Percentiles rank a stretch among this genome's conserved stretches.
phyloP scores from a whole-genome alignment of 2,329 filamentous ascomycete species.

The Xylaria sp. region DNA sequence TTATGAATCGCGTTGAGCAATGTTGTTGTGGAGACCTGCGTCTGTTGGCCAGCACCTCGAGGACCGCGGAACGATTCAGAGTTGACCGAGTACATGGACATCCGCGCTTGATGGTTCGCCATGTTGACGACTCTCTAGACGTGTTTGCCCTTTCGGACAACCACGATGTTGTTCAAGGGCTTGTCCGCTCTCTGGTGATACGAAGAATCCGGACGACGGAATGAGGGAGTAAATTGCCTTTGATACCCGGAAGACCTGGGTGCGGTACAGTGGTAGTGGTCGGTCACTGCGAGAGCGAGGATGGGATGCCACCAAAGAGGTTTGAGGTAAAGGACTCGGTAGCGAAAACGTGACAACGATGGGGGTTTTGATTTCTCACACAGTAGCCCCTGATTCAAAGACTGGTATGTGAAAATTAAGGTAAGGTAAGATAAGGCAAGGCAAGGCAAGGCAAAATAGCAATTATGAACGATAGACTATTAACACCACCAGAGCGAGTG shows the following conservation, averaged over 20 bases:
- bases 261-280: neutral
- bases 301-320: neutral
- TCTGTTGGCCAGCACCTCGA: slow-evolving; percentile 67
- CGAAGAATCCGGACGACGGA: neutral
- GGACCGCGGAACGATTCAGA: slow-evolving; percentile 66
- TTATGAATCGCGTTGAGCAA: slow-evolving; percentile 91
- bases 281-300: slow-evolving; percentile 8
- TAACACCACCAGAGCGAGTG: slow-evolving; percentile 63
- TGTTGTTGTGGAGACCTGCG: slow-evolving; percentile 90
- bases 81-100: slow-evolving; percentile 72
- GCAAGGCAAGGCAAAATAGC: too few species aligned
- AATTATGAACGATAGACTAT: slow-evolving; percentile 43
- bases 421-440: too few species aligned
- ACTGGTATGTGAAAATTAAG: slow-evolving; percentile 19
- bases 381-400: slow-evolving; percentile 23
- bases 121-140: slow-evolving; percentile 48
- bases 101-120: slow-evolving; percentile 59
- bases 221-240: neutral
- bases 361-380: slow-evolving; percentile 8
- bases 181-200: neutral
- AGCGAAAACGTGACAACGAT: slow-evolving; percentile 5
- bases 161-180: slow-evolving; percentile 39
- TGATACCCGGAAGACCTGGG: neutral
- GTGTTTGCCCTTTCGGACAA: slow-evolving; percentile 49
- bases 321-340: neutral